phyloP scores from a whole-genome alignment of 139 green algal genomes.

The Chlamydomonas incerta region DNA sequence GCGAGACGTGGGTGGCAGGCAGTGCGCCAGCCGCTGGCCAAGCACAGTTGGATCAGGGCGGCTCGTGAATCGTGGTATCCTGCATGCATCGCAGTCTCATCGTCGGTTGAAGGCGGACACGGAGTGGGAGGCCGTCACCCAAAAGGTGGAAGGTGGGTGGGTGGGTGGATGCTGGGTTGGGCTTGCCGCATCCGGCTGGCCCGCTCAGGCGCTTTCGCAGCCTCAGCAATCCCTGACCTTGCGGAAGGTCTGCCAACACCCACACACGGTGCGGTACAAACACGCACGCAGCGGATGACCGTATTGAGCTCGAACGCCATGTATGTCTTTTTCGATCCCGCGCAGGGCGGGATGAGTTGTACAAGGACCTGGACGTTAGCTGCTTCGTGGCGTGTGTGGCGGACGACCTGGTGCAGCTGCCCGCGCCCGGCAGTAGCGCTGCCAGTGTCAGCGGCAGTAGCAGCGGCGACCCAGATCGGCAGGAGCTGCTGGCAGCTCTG shows the following conservation, averaged over 20 bases:
- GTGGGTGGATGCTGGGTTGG: no score
- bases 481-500: background rate
- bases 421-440: background rate
- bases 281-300: background rate
- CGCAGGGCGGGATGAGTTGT: conserved; percentile 58
- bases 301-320: background rate
- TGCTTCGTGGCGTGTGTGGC: conserved; percentile 64
- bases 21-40: no score
- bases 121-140: conserved; percentile 78
- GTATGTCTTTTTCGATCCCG: no score
- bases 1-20: no score
- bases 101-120: conserved; percentile 81
- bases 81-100: conserved; percentile 59
- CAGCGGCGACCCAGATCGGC: background rate
- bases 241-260: background rate
- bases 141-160: conserved; percentile 58
- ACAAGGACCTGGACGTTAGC: conserved; percentile 62
- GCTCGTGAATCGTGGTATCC: background rate
- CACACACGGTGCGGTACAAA: background rate
- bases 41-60: no score
- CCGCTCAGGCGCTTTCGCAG: background rate
- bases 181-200: background rate
- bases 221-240: background rate
- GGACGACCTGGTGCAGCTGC: background rate
- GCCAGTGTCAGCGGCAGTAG: conserved; percentile 7